Evolutionary conservation across 2,329 filamentous ascomycete species (phyloP), one percentile per base, ranked within the genome.

Genomic region (Zymoseptoria tritici): DNA sequence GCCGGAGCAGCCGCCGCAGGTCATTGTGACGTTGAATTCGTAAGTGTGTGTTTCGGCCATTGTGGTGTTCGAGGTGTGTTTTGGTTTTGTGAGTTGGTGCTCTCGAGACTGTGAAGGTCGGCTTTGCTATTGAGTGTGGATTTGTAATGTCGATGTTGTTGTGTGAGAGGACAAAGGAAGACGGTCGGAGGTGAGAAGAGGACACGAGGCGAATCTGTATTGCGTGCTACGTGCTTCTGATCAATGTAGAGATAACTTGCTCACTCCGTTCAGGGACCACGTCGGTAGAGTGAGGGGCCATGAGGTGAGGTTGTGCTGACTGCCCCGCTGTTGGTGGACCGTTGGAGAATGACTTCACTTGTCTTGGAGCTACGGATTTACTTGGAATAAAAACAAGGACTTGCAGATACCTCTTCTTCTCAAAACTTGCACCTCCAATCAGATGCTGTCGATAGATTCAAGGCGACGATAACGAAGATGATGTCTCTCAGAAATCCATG

Each of bases 1-100:
- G 71, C 92, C 91, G 52, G 92, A 97, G 86, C 94, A 99, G 75
- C 94, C 94, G 74, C 90, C 85, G 80, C 94, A 99, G 82, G 81
- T 89, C 94, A 99, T 99, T 77, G 80, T 82, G 76, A 97, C 85
- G 77, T 92, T 87, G 82, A 97, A 97, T 77, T 94, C 90, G 88
- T 97, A 97, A 68, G 85, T 90, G 81, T 96, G 91, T 9, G 52
- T 46, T 69, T 88, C 85, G 61, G 86, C 79, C 89, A 92, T 91
- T 70, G 67, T 81, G 72, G 55, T 54, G 55, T 20, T 49, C 11
- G 49, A 36, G 53, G 50, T 13, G 55, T 53, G 54, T 24, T 56
- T 54, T 52, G 55, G 20, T 36, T 36, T 9, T 36, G 3, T 9
- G 9, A 13, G 31, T 11, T 13, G 31, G 11, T 36, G 31, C 16